Percentiles rank a stretch among this genome's conserved stretches.
These are phyloP conservation scores for Glycyrrhiza uralensis DNA, from an alignment of 306 rosid genomes.

Conservation along the genomic window DNA sequence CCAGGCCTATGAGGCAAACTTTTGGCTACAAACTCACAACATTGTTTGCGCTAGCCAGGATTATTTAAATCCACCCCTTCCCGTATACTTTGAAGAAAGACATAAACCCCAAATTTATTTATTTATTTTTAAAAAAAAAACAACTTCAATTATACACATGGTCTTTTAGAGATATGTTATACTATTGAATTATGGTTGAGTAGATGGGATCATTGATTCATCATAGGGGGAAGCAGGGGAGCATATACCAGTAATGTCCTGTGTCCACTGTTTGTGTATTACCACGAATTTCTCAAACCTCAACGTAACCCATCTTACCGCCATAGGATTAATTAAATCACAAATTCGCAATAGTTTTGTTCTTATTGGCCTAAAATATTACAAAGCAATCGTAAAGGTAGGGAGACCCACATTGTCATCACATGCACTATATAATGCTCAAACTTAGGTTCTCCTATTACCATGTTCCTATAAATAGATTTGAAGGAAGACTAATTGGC, in stretches of 20 bases:
- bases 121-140: background rate
- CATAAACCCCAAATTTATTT: constrained; percentile 5
- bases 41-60: constrained; percentile 16
- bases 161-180: constrained; percentile 15
- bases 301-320: constrained; percentile 2
- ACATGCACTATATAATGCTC: constrained; percentile 35
- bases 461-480: constrained; percentile 38
- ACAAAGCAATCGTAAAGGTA: constrained; percentile 24
- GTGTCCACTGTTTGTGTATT: constrained; percentile 22
- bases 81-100: constrained; percentile 26
- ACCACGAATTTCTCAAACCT: constrained; percentile 6
- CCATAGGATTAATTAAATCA: constrained; percentile 31
- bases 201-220: constrained; percentile 3
- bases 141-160: constrained; percentile 25
- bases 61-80: constrained; percentile 9
- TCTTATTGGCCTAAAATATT: constrained; percentile 29
- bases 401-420: constrained; percentile 41
- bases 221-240: constrained; percentile 23
- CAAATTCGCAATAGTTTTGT: background rate
- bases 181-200: constrained; percentile 25
- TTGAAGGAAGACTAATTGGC: background rate
- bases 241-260: constrained; percentile 29
- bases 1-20: constrained; percentile 27
- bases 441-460: background rate
- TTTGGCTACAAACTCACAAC: constrained; percentile 21